phyloP scores from a whole-genome alignment of 2,329 filamentous ascomycete species.

The Drechslerella dactyloides region DNA sequence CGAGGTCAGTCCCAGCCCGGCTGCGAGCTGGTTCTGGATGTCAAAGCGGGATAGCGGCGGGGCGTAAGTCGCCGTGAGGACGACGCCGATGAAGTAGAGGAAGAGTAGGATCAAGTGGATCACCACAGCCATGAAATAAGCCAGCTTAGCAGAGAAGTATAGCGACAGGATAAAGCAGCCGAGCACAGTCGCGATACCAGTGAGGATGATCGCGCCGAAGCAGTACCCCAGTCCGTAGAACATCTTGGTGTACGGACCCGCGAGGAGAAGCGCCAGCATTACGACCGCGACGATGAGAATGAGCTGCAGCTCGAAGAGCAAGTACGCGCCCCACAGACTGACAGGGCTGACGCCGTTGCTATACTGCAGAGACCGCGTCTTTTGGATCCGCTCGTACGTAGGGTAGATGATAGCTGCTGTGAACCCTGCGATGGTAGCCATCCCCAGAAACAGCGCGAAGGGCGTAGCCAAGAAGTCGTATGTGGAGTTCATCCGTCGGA shows the following conservation, averaged over 20 bases:
- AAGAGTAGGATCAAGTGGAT: slow-evolving; percentile 69
- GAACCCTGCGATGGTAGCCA: slow-evolving; percentile 80
- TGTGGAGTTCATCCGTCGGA: slow-evolving; percentile 73
- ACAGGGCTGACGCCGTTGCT: slow-evolving; percentile 85
- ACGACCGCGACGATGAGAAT: slow-evolving; percentile 60
- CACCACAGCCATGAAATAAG: slow-evolving; percentile 27
- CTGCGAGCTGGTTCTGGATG: slow-evolving; percentile 73
- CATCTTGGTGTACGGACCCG: slow-evolving; percentile 31
- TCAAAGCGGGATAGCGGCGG: slow-evolving; percentile 72
- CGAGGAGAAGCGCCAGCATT: slow-evolving; percentile 62
- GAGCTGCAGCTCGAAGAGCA: slow-evolving; percentile 76
- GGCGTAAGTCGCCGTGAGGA: slow-evolving; percentile 75
- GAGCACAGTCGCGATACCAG: slow-evolving; percentile 77
- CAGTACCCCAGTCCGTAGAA: slow-evolving; percentile 84
- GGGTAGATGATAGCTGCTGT: slow-evolving; percentile 77
- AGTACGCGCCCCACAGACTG: slow-evolving; percentile 84
- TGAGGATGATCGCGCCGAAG: slow-evolving; percentile 79
- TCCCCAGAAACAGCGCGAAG: slow-evolving; percentile 67
- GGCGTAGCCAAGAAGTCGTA: slow-evolving; percentile 67
- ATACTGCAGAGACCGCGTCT: slow-evolving; percentile 85
- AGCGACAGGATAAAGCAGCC: slow-evolving; percentile 82
- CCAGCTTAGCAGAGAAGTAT: slow-evolving; percentile 41
- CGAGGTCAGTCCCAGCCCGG: slow-evolving; percentile 73
- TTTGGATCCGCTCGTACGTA: slow-evolving; percentile 76
- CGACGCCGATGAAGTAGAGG: slow-evolving; percentile 73